Percentiles rank a stretch among this genome's conserved stretches.
These are phyloP conservation scores for Hyphodiscus hymeniophilus DNA, from an alignment of 495 filamentous ascomycete genomes.

Conservation along the genomic window DNA sequence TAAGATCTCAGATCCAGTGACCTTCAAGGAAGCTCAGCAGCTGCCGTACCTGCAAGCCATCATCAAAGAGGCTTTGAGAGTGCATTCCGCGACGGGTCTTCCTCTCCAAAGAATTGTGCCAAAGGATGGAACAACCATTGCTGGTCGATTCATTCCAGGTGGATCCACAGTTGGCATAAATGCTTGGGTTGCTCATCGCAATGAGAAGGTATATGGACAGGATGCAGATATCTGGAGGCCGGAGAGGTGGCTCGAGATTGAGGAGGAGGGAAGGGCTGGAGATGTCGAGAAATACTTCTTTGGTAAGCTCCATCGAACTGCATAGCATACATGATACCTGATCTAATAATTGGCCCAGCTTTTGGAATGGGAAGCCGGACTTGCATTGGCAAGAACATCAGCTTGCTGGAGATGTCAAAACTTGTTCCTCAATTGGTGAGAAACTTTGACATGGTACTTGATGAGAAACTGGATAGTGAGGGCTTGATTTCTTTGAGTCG, in stretches of 20 bases:
- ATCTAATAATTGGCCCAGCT: slow-evolving; percentile 9
- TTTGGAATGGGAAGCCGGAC: slow-evolving; percentile 55
- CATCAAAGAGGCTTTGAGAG: slow-evolving; percentile 54
- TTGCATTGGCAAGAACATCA: slow-evolving; percentile 60
- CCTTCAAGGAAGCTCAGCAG: slow-evolving; percentile 42
- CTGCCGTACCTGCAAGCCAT: slow-evolving; percentile 56
- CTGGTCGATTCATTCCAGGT: slow-evolving; percentile 40
- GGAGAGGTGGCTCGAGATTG: slow-evolving; percentile 41
- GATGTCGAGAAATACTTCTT: slow-evolving; percentile 27
- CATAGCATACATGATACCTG: background rate
- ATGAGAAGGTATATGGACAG: slow-evolving; percentile 37
- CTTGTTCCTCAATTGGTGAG: slow-evolving; percentile 51
- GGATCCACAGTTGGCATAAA: slow-evolving; percentile 49
- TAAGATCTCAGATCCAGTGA: slow-evolving; percentile 22
- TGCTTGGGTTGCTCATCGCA: slow-evolving; percentile 42
- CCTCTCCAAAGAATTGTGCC: slow-evolving; percentile 51
- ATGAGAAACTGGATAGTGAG: slow-evolving; percentile 9
- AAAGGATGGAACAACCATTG: slow-evolving; percentile 39
- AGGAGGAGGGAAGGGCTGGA: slow-evolving; percentile 13
- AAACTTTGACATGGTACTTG: slow-evolving; percentile 38
- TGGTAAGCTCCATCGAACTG: background rate
- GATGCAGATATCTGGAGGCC: slow-evolving; percentile 36
- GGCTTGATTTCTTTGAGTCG: slow-evolving; percentile 23
- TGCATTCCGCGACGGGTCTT: slow-evolving; percentile 47
- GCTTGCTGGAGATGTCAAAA: slow-evolving; percentile 57